These are phyloP conservation scores for Selaginella tamariscina DNA, from an alignment of 75 land plant species.

Conservation along the genomic window DNA sequence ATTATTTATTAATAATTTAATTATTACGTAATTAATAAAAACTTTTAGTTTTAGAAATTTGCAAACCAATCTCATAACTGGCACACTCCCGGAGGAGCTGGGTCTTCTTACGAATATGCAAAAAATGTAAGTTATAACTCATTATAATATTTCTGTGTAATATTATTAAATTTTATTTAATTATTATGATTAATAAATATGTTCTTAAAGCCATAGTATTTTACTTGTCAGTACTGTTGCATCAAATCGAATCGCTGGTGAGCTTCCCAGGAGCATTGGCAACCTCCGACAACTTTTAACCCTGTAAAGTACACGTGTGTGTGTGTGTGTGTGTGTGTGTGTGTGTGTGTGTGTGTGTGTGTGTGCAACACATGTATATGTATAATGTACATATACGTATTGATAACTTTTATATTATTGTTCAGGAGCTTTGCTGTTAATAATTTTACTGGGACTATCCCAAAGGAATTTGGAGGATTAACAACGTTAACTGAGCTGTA, in stretches of 20 bases:
- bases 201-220: not conserved
- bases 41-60: not conserved
- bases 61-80: not conserved
- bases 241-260: not conserved
- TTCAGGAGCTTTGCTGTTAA: not conserved
- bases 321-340: too few species aligned
- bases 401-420: not conserved
- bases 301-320: not conserved
- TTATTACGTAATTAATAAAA: not conserved
- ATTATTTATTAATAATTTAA: not conserved
- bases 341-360: too few species aligned
- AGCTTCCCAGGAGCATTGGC: not conserved
- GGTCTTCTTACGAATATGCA: not conserved
- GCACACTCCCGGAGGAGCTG: not conserved
- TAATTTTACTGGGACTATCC: conserved; percentile 4
- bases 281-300: not conserved
- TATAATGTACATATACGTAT: too few species aligned
- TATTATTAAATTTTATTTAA: too few species aligned
- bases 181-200: not conserved
- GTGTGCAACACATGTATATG: too few species aligned
- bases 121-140: not conserved
- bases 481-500: not conserved
- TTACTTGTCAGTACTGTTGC: not conserved
- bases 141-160: not conserved
- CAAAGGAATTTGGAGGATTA: not conserved